Evolutionary conservation across 768 basidiomycete genomes (phyloP).

Genomic region (Boletus rubescentipes): DNA sequence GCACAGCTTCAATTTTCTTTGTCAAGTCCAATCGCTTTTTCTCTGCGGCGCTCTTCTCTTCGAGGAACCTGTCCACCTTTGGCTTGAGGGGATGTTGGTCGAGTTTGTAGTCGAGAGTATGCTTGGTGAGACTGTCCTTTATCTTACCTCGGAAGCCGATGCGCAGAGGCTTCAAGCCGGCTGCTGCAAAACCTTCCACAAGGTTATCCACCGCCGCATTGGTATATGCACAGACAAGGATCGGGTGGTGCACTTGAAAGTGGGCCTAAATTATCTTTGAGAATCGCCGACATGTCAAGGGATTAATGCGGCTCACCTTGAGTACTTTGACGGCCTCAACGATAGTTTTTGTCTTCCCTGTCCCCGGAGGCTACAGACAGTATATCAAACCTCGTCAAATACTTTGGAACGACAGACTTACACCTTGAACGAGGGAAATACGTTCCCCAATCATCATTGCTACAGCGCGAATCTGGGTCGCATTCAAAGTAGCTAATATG

Average conservation of each 20-base stretch:
- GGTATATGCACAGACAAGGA: slow-evolving; percentile 92
- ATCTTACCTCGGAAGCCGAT: slow-evolving; percentile 67
- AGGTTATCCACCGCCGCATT: slow-evolving; percentile 93
- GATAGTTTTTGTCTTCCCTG: slow-evolving; percentile 91
- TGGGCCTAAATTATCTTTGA: slow-evolving; percentile 46
- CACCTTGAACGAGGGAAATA: slow-evolving; percentile 84
- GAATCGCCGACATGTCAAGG: background rate
- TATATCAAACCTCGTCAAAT: background rate
- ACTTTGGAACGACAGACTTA: slow-evolving; percentile 36
- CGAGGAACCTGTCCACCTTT: slow-evolving; percentile 41
- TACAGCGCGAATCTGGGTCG: slow-evolving; percentile 76
- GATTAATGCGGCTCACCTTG: slow-evolving; percentile 47
- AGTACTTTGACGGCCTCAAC: slow-evolving; percentile 80
- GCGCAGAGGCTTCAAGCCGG: slow-evolving; percentile 71
- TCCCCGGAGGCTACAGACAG: slow-evolving; percentile 72
- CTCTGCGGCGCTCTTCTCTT: slow-evolving; percentile 36
- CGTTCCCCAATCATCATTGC: slow-evolving; percentile 84
- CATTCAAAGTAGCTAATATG: slow-evolving; percentile 58
- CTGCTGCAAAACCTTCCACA: slow-evolving; percentile 64
- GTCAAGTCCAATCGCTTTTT: slow-evolving; percentile 27
- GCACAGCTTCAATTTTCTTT: slow-evolving; percentile 21
- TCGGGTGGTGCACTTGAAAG: slow-evolving; percentile 79
- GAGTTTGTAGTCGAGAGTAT: slow-evolving; percentile 66
- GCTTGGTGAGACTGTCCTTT: slow-evolving; percentile 48
- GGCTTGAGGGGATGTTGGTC: slow-evolving; percentile 56